Conservation (phyloP, 176 grass and related monocot species). For the Chrysopogon serrulatus region DNA sequence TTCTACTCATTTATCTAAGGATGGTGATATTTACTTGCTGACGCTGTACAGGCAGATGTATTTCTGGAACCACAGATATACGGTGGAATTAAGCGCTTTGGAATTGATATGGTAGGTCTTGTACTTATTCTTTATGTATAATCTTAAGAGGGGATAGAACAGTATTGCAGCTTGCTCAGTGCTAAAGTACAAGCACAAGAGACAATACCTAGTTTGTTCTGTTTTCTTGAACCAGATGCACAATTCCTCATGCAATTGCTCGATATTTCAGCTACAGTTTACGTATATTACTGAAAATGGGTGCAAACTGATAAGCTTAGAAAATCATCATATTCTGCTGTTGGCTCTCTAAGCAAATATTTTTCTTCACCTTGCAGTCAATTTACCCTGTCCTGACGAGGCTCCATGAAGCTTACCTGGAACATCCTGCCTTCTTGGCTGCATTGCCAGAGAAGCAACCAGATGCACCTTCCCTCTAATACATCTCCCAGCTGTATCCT, state of each 20-base stretch:
- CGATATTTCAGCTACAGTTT: too few relatives aligned
- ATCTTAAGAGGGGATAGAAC: background rate
- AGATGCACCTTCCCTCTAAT: constrained; percentile 31
- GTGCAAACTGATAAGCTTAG: background rate
- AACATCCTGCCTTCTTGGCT: constrained; percentile 57
- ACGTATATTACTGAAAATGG: background rate
- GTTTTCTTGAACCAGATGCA: background rate
- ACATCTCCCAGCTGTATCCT: background rate
- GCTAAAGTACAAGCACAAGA: background rate
- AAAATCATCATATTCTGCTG: background rate
- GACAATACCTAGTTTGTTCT: background rate
- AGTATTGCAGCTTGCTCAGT: background rate
- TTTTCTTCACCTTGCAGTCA: constrained; percentile 24
- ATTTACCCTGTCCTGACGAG: constrained; percentile 49
- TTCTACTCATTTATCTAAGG: background rate
- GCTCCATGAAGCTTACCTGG: constrained; percentile 54
- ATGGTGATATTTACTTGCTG: background rate
- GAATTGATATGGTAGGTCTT: constrained; percentile 47
- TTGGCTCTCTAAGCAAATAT: too few relatives aligned
- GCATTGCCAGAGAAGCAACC: constrained; percentile 53
- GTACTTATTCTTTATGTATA: background rate
- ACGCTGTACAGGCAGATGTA: constrained; percentile 40
- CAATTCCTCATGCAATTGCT: background rate
- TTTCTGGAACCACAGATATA: constrained; percentile 64
- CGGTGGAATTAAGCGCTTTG: constrained; percentile 31